These are phyloP conservation scores for Kodamaea nitidulidarum DNA, from an alignment of 805 yeast genomes.

Conservation along the genomic window DNA sequence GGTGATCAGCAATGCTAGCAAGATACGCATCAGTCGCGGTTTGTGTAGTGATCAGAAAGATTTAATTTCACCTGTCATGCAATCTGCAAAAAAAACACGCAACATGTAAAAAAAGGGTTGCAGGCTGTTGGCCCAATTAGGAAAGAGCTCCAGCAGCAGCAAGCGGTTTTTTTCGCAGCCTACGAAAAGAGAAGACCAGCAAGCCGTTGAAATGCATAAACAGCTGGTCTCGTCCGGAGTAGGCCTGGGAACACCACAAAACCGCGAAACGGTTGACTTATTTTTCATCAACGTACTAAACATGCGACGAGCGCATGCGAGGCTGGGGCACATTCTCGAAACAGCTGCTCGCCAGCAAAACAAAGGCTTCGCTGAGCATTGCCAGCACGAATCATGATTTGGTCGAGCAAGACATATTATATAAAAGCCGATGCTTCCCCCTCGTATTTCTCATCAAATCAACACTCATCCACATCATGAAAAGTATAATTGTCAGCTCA, in stretches of 20 bases:
- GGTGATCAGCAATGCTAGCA: background rate
- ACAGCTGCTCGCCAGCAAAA: too few species aligned
- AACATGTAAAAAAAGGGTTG: slow-evolving; percentile 1
- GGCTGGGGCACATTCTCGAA: background rate
- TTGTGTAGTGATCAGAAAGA: slow-evolving; percentile 1
- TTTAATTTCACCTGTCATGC: background rate
- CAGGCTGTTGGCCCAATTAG: slow-evolving; percentile 3
- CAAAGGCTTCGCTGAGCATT: background rate
- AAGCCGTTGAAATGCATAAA: background rate
- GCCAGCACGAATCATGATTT: too few species aligned
- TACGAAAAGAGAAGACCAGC: background rate
- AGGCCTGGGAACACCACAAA: background rate
- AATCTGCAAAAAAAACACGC: slow-evolving; percentile 3
- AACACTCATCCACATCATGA: too few species aligned
- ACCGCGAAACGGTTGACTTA: background rate
- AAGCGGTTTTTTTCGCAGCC: background rate
- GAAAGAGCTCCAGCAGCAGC: slow-evolving; percentile 6
- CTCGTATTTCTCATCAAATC: too few species aligned
- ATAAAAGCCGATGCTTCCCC: too few species aligned
- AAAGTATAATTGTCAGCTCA: slow-evolving; percentile 4
- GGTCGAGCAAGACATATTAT: too few species aligned
- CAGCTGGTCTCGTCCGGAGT: background rate
- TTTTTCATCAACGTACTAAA: background rate
- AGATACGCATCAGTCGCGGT: background rate
- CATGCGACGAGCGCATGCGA: background rate